Conservation (phyloP, 176 grass and related monocot species). For the Juncus inflexus region DNA sequence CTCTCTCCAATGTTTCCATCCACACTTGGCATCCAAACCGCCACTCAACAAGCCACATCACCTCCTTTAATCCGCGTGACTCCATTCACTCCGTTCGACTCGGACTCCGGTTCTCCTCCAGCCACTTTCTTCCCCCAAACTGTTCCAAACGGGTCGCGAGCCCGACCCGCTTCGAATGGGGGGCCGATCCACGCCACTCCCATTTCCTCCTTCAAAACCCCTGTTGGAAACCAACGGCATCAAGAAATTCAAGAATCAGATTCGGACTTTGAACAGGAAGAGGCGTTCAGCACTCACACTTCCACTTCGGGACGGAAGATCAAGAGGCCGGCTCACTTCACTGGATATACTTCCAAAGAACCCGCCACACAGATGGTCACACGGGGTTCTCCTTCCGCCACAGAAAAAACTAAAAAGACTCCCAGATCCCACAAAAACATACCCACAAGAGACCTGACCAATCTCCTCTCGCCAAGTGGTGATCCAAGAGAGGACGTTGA, state of each 20-base stretch:
- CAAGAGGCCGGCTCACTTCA: conserved; percentile 38
- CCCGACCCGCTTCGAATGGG: conserved; percentile 27
- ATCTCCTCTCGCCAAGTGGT: conserved; percentile 34
- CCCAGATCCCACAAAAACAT: conserved; percentile 3
- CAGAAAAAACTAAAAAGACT: conserved; percentile 34
- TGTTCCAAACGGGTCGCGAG: conserved; percentile 11
- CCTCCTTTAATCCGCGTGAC: conserved; percentile 52
- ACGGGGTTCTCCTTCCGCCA: conserved; percentile 18
- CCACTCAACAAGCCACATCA: conserved; percentile 41
- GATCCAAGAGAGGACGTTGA: conserved; percentile 66
- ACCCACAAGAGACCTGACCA: conserved; percentile 27
- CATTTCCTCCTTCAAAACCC: conserved; percentile 41
- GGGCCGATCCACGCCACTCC: conserved; percentile 45
- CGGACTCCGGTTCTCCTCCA: background rate
- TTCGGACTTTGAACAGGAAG: conserved; percentile 34
- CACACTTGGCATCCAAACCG: conserved; percentile 52
- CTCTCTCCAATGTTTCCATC: conserved; percentile 87
- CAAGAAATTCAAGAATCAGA: conserved; percentile 30
- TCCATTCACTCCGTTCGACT: conserved; percentile 38
- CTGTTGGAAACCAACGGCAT: background rate
- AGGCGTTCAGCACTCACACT: conserved; percentile 36
- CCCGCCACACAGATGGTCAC: conserved; percentile 4
- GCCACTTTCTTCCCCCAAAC: conserved; percentile 10
- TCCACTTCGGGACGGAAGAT: conserved; percentile 54
- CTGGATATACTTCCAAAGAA: conserved; percentile 21